Evolutionary conservation across 2,329 filamentous ascomycete genomes (phyloP).

Genomic region (Calonectria naviculata): DNA sequence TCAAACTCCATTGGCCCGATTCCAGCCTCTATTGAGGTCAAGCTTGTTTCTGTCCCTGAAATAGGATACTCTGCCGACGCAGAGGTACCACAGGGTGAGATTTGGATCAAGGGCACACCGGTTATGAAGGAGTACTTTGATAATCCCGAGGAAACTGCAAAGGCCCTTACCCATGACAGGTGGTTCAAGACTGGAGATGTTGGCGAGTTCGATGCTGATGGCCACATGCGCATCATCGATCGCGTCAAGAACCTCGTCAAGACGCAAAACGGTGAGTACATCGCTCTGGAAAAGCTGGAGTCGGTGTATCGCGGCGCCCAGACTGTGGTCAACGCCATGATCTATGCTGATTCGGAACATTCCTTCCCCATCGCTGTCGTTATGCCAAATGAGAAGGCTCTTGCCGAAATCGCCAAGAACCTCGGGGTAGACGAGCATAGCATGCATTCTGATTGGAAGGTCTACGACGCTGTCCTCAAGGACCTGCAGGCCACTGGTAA

Average conservation of each 20-base stretch:
- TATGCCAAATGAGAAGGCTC: slow-evolving; percentile 70
- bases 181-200: slow-evolving; percentile 99
- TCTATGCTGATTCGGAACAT: slow-evolving; percentile 80
- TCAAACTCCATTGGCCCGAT: slow-evolving; percentile 80
- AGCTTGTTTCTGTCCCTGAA: slow-evolving; percentile 90
- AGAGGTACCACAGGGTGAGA: slow-evolving; percentile 87
- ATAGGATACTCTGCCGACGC: slow-evolving; percentile 82
- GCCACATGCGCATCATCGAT: slow-evolving; percentile 88
- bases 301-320: slow-evolving; percentile 84
- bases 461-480: slow-evolving; percentile 70
- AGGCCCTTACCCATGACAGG: slow-evolving; percentile 81
- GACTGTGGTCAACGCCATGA: slow-evolving; percentile 85
- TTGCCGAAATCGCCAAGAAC: slow-evolving; percentile 67
- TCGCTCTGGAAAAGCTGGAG: slow-evolving; percentile 96
- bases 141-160: slow-evolving; percentile 84
- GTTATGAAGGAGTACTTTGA: slow-evolving; percentile 84
- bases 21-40: slow-evolving; percentile 82
- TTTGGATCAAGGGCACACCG: slow-evolving; percentile 83
- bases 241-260: slow-evolving; percentile 98
- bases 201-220: slow-evolving; percentile 83
- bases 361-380: slow-evolving; percentile 86
- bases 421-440: slow-evolving; percentile 73
- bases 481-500: slow-evolving; percentile 74
- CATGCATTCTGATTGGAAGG: slow-evolving; percentile 73
- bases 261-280: slow-evolving; percentile 94